Conservation (phyloP, 2,329 filamentous ascomycete species). For the Sporothrix curviconia region DNA sequence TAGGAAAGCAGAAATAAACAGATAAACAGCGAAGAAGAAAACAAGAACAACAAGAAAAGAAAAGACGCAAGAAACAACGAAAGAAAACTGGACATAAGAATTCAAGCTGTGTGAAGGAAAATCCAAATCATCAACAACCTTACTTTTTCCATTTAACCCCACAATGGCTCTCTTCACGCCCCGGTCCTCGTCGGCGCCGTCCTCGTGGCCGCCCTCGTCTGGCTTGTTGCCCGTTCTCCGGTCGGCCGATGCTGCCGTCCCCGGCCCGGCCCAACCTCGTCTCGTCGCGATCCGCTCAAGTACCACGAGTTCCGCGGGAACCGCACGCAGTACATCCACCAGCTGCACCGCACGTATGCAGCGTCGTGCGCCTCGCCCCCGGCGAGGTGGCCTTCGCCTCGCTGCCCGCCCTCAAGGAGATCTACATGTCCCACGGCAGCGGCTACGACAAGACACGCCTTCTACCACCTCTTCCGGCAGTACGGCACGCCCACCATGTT, state of each 20-base stretch:
- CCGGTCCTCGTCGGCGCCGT: background rate
- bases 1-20: too few relatives aligned
- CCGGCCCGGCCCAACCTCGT: slow-evolving; percentile 45
- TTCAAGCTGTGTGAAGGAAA: too few relatives aligned
- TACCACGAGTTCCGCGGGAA: slow-evolving; percentile 50
- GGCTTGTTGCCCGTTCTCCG: slow-evolving; percentile 16
- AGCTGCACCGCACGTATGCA: slow-evolving; percentile 48
- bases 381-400: slow-evolving; percentile 55
- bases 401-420: slow-evolving; percentile 50
- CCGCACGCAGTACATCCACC: slow-evolving; percentile 48
- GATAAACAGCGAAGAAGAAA: too few relatives aligned
- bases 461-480: slow-evolving; percentile 54
- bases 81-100: too few relatives aligned
- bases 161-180: background rate
- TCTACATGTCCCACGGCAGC: slow-evolving; percentile 55
- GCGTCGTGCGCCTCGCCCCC: slow-evolving; percentile 50
- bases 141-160: background rate
- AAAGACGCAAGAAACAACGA: too few relatives aligned
- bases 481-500: slow-evolving; percentile 54
- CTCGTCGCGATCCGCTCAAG: slow-evolving; percentile 45
- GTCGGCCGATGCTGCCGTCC: slow-evolving; percentile 36
- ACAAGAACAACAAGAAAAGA: too few relatives aligned
- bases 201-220: slow-evolving; percentile 7
- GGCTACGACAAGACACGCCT: slow-evolving; percentile 60
- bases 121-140: too few relatives aligned